A percentile compares a stretch with the other conserved stretches of the same genome.
These are phyloP conservation scores for Lactarius quietus DNA, from an alignment of 768 basidiomycete genomes.

Conservation along the genomic window DNA sequence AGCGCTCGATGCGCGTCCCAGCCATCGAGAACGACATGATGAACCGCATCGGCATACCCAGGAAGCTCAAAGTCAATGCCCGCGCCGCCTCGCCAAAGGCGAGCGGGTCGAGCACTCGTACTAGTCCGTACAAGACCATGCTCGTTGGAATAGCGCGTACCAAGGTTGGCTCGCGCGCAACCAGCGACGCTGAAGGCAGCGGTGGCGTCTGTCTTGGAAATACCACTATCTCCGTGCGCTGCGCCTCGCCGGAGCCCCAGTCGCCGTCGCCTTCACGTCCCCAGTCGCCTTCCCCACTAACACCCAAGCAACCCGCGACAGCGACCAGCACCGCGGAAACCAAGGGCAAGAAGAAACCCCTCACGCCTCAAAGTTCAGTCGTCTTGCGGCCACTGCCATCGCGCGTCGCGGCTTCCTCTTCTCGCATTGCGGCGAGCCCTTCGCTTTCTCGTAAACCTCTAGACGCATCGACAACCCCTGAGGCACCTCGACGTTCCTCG, in stretches of 20 bases:
- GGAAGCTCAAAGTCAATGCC: not conserved
- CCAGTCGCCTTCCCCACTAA: not conserved
- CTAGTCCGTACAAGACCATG: not conserved
- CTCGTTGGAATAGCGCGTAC: not conserved
- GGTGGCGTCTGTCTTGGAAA: not conserved
- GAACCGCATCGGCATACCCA: slow-evolving; percentile 1
- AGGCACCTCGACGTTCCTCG: not conserved
- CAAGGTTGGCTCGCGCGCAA: not conserved
- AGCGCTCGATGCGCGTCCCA: slow-evolving; percentile 6
- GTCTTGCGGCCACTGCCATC: not conserved
- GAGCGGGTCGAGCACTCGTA: not conserved
- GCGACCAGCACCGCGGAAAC: not conserved
- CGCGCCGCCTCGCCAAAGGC: not conserved
- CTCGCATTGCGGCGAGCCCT: not conserved
- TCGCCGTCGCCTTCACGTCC: not conserved
- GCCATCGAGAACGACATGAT: slow-evolving; percentile 10
- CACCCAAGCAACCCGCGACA: not conserved
- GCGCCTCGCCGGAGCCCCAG: not conserved
- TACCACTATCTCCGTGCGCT: not conserved
- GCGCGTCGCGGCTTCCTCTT: not conserved
- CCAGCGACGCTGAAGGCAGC: not conserved
- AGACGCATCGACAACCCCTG: not conserved
- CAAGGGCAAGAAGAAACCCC: not conserved
- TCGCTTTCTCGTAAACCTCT: not conserved
- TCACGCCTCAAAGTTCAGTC: not conserved